Evolutionary conservation across 257 asterid species (phyloP).

Genomic region (Salvia miltiorrhiza): DNA sequence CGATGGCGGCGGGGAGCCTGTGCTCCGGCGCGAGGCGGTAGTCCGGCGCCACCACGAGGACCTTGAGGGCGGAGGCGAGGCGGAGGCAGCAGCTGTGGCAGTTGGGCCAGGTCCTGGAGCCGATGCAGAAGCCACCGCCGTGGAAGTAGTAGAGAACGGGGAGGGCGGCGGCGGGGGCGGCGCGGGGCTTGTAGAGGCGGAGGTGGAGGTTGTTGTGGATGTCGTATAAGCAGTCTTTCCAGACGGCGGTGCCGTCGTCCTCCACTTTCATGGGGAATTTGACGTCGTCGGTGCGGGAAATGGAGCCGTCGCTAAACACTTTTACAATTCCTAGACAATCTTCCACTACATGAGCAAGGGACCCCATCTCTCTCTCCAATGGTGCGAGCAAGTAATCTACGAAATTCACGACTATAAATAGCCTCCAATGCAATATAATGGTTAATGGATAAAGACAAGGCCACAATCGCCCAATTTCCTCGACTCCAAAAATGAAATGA

Average conservation of each 20-base stretch:
- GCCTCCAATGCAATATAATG: constrained; percentile 4
- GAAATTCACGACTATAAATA: constrained; percentile 12
- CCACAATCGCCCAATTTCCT: background rate
- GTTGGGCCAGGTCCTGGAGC: constrained; percentile 72
- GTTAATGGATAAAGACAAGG: constrained; percentile 19
- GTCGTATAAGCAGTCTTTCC: constrained; percentile 59
- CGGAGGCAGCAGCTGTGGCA: constrained; percentile 69
- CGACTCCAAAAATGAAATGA: no score
- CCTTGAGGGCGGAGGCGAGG: constrained; percentile 53
- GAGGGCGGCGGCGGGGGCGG: constrained; percentile 27
- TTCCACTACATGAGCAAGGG: constrained; percentile 45
- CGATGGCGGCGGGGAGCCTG: constrained; percentile 64
- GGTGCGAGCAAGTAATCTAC: background rate
- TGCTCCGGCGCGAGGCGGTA: constrained; percentile 79
- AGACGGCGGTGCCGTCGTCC: constrained; percentile 61
- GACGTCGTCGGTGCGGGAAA: constrained; percentile 31
- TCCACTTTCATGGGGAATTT: constrained; percentile 35
- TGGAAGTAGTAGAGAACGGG: constrained; percentile 60
- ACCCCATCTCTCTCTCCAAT: constrained; percentile 37
- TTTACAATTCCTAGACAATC: constrained; percentile 48
- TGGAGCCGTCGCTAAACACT: constrained; percentile 56
- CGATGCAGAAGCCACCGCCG: constrained; percentile 81
- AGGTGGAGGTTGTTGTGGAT: constrained; percentile 39
- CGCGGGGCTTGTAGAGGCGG: constrained; percentile 58
- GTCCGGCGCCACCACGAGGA: constrained; percentile 66